Evolutionary conservation across 2,329 filamentous ascomycete genomes (phyloP).

Genomic region (Cercospora janseana): DNA sequence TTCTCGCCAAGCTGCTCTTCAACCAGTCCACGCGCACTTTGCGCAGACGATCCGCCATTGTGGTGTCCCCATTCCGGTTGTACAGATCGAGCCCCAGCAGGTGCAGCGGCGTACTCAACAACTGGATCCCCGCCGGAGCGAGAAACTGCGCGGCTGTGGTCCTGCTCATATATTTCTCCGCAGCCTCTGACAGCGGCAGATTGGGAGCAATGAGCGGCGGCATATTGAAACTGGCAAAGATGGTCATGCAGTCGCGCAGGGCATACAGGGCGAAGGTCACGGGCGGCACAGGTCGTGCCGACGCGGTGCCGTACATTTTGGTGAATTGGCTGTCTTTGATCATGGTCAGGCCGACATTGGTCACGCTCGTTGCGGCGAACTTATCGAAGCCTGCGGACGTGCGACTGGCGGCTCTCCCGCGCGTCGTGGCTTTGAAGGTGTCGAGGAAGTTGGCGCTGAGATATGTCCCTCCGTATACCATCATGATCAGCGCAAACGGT

Average conservation of each 20-base stretch:
- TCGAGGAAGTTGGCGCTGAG: conserved; percentile 84
- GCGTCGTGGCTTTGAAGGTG: conserved; percentile 67
- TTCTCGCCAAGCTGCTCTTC: conserved; percentile 69
- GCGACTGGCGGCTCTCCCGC: conserved; percentile 55
- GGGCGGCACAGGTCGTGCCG: conserved; percentile 52
- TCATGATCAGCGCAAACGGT: conserved; percentile 65
- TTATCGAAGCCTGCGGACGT: conserved; percentile 75
- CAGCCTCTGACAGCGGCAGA: conserved; percentile 50
- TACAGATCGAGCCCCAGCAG: conserved; percentile 83
- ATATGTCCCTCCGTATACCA: conserved; percentile 84
- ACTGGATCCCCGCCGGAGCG: conserved; percentile 74
- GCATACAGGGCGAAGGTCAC: conserved; percentile 77
- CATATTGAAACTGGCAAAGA: conserved; percentile 89
- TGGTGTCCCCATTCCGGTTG: conserved; percentile 59
- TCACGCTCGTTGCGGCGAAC: conserved; percentile 74
- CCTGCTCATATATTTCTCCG: conserved; percentile 52
- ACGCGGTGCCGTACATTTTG: conserved; percentile 69
- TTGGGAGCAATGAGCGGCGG: conserved; percentile 73
- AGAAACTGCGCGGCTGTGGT: conserved; percentile 68
- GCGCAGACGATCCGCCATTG: conserved; percentile 60
- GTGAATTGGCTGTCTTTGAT: conserved; percentile 90
- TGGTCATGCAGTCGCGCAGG: conserved; percentile 78
- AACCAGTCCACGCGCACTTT: conserved; percentile 74
- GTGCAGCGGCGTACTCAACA: conserved; percentile 79
- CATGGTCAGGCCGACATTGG: conserved; percentile 81